Base-by-base conservation (phyloP, 441 rosid genomes). In the Lepidium campestre region DNA sequence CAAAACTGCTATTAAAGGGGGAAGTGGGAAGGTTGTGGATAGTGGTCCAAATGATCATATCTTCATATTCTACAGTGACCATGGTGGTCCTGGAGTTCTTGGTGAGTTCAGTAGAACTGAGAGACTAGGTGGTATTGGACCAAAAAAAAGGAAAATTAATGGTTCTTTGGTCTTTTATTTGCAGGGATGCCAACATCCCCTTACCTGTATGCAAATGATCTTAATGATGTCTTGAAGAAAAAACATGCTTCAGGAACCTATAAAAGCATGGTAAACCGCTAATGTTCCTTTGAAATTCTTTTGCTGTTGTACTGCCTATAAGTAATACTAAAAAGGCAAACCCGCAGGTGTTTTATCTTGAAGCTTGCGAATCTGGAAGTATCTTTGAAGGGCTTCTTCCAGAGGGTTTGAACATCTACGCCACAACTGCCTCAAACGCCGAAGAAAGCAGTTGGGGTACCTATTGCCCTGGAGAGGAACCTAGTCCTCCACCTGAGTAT, bases 341-440 rank as follows among this genome's bases (percentile, higher is more conserved):
- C 60, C 29, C 82, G 65, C 68, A 92, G 98, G 90, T 90, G 46
- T 92, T 92, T 78, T 92, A 92, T 78, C 93, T 92, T 2, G 99
- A 94, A 82, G 97, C 99, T 62, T 94, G 99, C 74, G 99, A 94
- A 68, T 84, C 96, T 39, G 98, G 99, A 72, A 94, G 99, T 80
- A 86, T 94, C 65, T 90, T 94, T 54, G 90, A 89, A 80, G 99
- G 98, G 72, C 81, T 94, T 79, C 97, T 94, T 71, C 86, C 91
- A 10, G 77, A 84, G 67, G 91, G 82, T 70, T 75, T 94, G 67
- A 90, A 91, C 78, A 89, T 91, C 68, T 91, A 84, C 75, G 97
- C 96, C 45, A 94, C 97, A 66, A 94, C 98, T 49, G 98, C 99
- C 12, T 62, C 99, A 55, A 94, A 94, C 75, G 96, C 94, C 5